Percentiles rank a stretch among this genome's conserved stretches.
These are phyloP conservation scores for Clitopilus hobsonii DNA, from an alignment of 768 basidiomycete genomes.

Conservation along the genomic window DNA sequence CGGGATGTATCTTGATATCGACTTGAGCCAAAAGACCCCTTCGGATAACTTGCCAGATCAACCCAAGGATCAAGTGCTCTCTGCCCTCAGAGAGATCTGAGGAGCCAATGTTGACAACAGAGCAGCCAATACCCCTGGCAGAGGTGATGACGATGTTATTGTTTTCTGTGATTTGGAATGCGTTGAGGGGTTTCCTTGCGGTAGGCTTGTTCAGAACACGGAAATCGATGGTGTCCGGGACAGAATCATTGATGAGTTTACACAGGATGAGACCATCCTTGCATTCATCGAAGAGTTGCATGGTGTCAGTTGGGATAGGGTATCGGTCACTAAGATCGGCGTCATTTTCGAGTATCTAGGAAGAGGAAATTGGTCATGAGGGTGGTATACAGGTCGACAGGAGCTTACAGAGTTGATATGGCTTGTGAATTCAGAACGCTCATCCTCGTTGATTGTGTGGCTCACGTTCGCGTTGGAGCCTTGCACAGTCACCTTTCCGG, in stretches of 20 bases:
- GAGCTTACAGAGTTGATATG: conserved; percentile 87
- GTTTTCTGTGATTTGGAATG: conserved; percentile 99
- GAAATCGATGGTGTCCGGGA: conserved; percentile 97
- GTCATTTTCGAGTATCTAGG: conserved; percentile 87
- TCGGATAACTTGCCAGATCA: conserved; percentile 99
- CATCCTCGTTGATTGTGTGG: conserved; percentile 98
- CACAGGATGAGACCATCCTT: conserved; percentile 94
- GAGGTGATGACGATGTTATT: conserved; percentile 99
- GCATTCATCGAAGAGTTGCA: conserved; percentile 98
- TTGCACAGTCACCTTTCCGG: conserved; percentile 90
- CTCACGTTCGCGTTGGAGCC: conserved; percentile 94
- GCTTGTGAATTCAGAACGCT: conserved; percentile 92
- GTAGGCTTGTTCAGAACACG: conserved; percentile 94
- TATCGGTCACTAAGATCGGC: conserved; percentile 75
- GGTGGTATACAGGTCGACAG: neutral
- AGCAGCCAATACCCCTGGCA: conserved; percentile 96
- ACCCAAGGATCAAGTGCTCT: conserved; percentile 93
- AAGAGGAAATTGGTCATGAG: conserved; percentile 2
- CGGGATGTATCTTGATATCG: conserved; percentile 97
- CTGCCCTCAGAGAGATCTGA: conserved; percentile 88
- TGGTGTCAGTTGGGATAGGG: conserved; percentile 92
- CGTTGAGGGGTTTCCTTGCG: conserved; percentile 80
- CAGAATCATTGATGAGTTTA: conserved; percentile 99
- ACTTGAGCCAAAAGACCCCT: conserved; percentile 90
- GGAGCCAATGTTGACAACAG: conserved; percentile 97